phyloP scores from a whole-genome alignment of 257 asterid species.

The Gardenia jasminoides region DNA sequence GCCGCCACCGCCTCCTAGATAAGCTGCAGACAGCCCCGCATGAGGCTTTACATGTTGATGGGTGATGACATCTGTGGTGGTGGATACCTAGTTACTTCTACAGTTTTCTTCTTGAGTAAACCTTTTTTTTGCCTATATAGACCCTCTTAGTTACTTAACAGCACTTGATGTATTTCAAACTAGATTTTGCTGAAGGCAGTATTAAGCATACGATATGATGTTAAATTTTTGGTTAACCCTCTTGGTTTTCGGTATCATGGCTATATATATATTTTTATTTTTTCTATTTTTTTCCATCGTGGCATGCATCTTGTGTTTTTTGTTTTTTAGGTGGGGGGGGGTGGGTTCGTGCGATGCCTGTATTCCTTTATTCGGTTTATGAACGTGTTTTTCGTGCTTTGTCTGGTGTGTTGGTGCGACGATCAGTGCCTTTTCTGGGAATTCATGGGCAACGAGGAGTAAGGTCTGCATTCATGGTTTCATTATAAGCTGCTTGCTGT shows the following conservation, averaged over 20 bases:
- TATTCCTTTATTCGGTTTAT: not conserved
- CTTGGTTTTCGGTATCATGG: not conserved
- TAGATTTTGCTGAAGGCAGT: not conserved
- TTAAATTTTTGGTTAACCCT: not conserved
- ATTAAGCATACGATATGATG: not conserved
- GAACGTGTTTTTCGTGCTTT: not conserved
- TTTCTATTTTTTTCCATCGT: not conserved
- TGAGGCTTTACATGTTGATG: conserved; percentile 10
- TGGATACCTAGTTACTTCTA: not conserved
- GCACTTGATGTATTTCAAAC: not conserved
- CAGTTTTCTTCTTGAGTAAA: not conserved
- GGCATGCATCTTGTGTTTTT: too few relatives aligned
- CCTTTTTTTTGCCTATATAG: not conserved
- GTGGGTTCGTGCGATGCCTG: not conserved
- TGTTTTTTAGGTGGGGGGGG: too few relatives aligned
- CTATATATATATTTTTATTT: not conserved
- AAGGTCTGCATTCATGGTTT: too few relatives aligned
- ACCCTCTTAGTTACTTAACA: conserved; percentile 1
- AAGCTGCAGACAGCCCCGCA: conserved; percentile 18
- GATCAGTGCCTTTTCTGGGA: too few relatives aligned
- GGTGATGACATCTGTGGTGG: not conserved
- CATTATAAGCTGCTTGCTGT: too few relatives aligned
- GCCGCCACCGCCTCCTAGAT: conserved; percentile 50
- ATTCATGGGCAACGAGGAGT: too few relatives aligned
- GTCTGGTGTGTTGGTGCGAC: not conserved